phyloP scores from a whole-genome alignment of 148 eudicot genomes.

The Vaccinium vitisidaea region DNA sequence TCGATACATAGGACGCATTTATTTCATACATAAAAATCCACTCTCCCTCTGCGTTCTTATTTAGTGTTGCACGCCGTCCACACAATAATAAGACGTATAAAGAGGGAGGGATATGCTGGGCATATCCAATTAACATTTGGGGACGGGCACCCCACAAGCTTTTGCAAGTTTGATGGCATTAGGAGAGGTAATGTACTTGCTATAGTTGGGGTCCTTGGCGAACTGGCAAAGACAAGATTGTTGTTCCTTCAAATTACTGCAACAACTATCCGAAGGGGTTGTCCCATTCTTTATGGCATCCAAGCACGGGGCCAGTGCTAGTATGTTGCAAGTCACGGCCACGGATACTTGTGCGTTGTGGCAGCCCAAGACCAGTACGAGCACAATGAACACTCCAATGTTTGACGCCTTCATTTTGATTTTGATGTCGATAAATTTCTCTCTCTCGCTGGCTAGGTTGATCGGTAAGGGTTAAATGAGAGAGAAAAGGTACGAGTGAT shows the following conservation, averaged over 20 bases:
- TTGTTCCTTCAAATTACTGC: background rate
- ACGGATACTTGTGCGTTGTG: background rate
- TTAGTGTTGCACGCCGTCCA: background rate
- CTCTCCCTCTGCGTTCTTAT: background rate
- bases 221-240: background rate
- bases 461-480: background rate
- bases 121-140: background rate
- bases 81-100: background rate
- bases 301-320: background rate
- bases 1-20: background rate
- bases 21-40: background rate
- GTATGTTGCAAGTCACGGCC: background rate
- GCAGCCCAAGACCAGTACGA: background rate
- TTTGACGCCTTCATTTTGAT: constrained; percentile 1
- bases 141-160: background rate
- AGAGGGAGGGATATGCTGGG: background rate
- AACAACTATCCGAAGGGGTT: background rate
- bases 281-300: background rate
- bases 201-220: background rate
- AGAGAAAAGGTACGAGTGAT: background rate
- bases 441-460: background rate
- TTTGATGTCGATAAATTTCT: background rate
- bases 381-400: background rate
- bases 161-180: background rate
- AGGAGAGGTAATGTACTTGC: background rate